Percentiles rank a stretch among this genome's conserved stretches.
Conservation (phyloP, 345 rosid species). For the Eucalyptus tenuipes region DNA sequence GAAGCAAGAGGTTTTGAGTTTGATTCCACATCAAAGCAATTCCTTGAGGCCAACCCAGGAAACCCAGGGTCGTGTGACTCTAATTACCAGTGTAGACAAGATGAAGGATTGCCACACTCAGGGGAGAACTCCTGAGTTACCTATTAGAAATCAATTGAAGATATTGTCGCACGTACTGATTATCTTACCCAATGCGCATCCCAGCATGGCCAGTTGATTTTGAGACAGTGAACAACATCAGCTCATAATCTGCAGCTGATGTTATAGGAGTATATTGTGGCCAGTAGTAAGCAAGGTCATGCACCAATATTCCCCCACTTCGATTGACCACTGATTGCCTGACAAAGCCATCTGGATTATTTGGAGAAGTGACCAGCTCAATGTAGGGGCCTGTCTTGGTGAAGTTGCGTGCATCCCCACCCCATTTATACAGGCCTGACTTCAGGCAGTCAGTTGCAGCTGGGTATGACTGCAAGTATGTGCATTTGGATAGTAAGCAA, state of each 20-base stretch:
- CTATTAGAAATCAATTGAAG: not conserved
- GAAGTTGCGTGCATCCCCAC: conserved; percentile 66
- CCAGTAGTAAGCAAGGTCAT: conserved; percentile 94
- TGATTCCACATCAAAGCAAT: not conserved
- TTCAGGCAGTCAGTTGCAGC: conserved; percentile 63
- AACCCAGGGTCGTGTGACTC: not conserved
- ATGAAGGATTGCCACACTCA: not conserved
- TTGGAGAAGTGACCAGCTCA: conserved; percentile 91
- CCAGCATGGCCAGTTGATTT: conserved; percentile 93
- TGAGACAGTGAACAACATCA: conserved; percentile 79
- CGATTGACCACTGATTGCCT: conserved; percentile 61
- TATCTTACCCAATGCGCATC: conserved; percentile 75
- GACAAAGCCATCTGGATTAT: conserved; percentile 78
- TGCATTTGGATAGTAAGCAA: not conserved
- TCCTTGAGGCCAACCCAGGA: not conserved
- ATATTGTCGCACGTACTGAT: not conserved
- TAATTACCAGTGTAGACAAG: not conserved
- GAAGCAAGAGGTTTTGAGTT: not conserved
- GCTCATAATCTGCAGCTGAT: conserved; percentile 54
- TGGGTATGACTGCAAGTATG: conserved; percentile 59
- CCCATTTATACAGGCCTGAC: conserved; percentile 75
- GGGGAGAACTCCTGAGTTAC: not conserved
- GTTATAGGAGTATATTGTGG: conserved; percentile 86
- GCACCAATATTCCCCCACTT: conserved; percentile 57
- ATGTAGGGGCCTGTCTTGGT: conserved; percentile 51